Percentiles rank a stretch among this genome's conserved stretches.
Conservation (phyloP, 1,139 yeast genomes). For the Protomyces macrosporus region DNA sequence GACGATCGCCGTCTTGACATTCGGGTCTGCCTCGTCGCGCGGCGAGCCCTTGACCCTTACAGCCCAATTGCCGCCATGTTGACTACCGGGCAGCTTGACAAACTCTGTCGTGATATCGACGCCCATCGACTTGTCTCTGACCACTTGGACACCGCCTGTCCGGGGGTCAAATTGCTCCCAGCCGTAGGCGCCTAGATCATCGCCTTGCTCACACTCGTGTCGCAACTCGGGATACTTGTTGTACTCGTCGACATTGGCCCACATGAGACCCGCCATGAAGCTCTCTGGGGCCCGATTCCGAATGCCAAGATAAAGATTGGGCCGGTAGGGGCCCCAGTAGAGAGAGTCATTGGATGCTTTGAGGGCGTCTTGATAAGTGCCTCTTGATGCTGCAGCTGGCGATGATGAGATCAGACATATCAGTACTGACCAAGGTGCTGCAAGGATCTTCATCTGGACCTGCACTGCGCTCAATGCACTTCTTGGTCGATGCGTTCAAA, state of each 20-base stretch:
- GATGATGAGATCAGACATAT: too few species aligned
- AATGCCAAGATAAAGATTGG: conserved; percentile 79
- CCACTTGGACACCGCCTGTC: conserved; percentile 73
- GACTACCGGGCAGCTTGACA: conserved; percentile 66
- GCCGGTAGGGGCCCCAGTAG: conserved; percentile 90
- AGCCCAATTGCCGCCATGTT: conserved; percentile 41
- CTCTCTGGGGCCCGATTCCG: conserved; percentile 77
- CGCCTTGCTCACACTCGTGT: conserved; percentile 73
- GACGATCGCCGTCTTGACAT: conserved; percentile 52
- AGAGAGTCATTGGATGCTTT: conserved; percentile 36
- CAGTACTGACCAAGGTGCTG: too few species aligned
- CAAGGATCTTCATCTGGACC: too few species aligned
- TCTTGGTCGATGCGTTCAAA: too few species aligned
- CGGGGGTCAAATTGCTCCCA: conserved; percentile 88
- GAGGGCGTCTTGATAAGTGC: neutral
- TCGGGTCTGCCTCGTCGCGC: conserved; percentile 6
- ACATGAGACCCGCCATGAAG: conserved; percentile 74
- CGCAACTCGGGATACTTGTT: conserved; percentile 55
- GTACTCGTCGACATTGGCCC: conserved; percentile 69
- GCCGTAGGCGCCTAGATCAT: conserved; percentile 68
- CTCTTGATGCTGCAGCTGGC: neutral
- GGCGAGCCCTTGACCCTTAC: conserved; percentile 33
- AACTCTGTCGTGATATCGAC: conserved; percentile 65
- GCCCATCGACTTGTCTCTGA: conserved; percentile 61
- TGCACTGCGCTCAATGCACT: too few species aligned